Percentiles rank a stretch among this genome's conserved stretches.
phyloP scores from a whole-genome alignment of 129 eudicot genomes.

The Flaveria linearis region DNA sequence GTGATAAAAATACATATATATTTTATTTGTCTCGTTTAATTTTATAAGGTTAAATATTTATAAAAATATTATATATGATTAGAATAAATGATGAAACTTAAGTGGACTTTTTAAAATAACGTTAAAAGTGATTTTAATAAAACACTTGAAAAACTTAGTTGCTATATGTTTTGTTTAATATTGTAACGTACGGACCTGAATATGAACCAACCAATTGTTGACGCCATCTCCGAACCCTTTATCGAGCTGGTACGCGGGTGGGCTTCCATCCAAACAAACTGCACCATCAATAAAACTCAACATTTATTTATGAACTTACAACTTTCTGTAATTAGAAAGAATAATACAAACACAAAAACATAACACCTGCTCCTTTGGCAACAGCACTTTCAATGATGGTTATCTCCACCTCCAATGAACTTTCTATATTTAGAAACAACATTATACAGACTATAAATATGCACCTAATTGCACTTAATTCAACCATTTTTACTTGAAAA shows the following conservation, averaged over 20 bases:
- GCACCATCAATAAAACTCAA: conserved; percentile 25
- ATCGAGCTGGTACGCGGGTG: conserved; percentile 53
- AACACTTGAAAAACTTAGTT: too few species aligned
- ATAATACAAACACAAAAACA: background rate
- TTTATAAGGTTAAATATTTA: too few species aligned
- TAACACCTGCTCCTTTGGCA: conserved; percentile 48
- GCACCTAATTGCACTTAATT: background rate
- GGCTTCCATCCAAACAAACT: conserved; percentile 68
- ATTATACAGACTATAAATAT: conserved; percentile 25
- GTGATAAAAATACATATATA: too few species aligned
- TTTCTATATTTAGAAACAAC: conserved; percentile 23
- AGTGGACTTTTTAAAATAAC: too few species aligned
- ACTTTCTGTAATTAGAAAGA: background rate
- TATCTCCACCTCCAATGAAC: conserved; percentile 24
- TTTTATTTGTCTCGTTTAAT: too few species aligned
- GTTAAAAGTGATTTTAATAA: too few species aligned
- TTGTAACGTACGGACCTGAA: conserved; percentile 40
- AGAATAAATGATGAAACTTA: too few species aligned
- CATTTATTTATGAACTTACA: background rate
- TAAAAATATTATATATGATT: too few species aligned
- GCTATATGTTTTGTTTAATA: too few species aligned
- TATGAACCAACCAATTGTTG: conserved; percentile 59
- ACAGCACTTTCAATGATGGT: conserved; percentile 38
- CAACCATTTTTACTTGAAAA: conserved; percentile 14
- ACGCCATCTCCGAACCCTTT: conserved; percentile 46